Evolutionary conservation across 163 green algal species (phyloP), one percentile per base, ranked within the genome.

Genomic region (Chlamydomonas reinhardtii): DNA sequence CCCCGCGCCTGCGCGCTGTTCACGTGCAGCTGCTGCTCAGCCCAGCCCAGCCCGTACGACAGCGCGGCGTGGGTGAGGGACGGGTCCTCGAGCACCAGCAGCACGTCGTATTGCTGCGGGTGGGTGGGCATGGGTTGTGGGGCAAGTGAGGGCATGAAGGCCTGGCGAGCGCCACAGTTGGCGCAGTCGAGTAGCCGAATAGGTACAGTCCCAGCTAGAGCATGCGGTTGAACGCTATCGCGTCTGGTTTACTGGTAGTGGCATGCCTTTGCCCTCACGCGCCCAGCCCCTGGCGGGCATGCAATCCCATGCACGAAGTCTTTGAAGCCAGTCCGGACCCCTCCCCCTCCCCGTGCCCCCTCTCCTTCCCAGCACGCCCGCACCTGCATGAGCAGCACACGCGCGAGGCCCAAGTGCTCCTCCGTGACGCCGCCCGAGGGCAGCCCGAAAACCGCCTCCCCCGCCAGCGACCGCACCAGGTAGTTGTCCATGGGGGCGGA

Each of bases 401-500:
- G n/a, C 22, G 66, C 66, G 2, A 73, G 17, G 31, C 1, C 31
- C 15, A 48, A 4, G 29, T 80, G 48, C 31, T 52, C 14, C 17
- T 31, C 5, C 19, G 0, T 25, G 15, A 62, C 31, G 37, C 4
- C 20, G 11, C 73, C 43, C 34, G 25, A 17, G 9, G 71, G 39
- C 62, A 71, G 37, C 27, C 48, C 11, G 66, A 85, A 85, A 12
- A 85, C 79, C 0, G 52, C 48, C 68, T 85, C 66, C 0, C 79
- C 79, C 68, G 76, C 48, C 52, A 85, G 34, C 11, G 79, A 85
- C 0, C 79, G 79, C 5, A 85, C 77, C 8, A 85, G 68, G 79
- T 77, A 85, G 79, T 85, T 78, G 79, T 85, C 71, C 31, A 61
- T 48, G 0, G 79, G 48, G 0, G 79, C 48, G 8, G 79, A 34